Conservation (phyloP, 495 filamentous ascomycete species). For the Talaromyces trachyspermus region DNA sequence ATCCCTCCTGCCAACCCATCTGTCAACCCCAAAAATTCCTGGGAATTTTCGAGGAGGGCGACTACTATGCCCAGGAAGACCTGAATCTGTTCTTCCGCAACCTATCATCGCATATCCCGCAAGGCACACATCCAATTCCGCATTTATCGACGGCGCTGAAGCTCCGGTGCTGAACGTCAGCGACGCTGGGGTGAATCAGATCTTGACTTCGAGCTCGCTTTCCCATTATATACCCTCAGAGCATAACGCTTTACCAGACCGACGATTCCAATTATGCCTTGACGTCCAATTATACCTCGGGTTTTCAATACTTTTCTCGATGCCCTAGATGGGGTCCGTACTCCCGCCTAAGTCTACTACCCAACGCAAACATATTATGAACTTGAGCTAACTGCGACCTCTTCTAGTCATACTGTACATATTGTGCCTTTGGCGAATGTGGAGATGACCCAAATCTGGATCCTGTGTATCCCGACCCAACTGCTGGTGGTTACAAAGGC, state of each 20-base stretch:
- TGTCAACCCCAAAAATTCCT: slow-evolving; percentile 35
- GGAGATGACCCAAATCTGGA: slow-evolving; percentile 10
- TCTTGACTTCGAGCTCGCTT: slow-evolving; percentile 41
- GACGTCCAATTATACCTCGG: slow-evolving; percentile 35
- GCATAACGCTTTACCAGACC: slow-evolving; percentile 46
- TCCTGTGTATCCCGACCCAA: slow-evolving; percentile 33
- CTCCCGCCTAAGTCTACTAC: neutral
- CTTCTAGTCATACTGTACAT: slow-evolving; percentile 14
- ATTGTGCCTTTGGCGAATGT: slow-evolving; percentile 14
- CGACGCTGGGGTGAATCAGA: slow-evolving; percentile 34
- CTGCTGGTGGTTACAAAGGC: slow-evolving; percentile 35
- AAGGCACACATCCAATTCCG: slow-evolving; percentile 36
- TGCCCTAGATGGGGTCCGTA: slow-evolving; percentile 43
- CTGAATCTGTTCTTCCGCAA: slow-evolving; percentile 50
- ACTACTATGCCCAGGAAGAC: slow-evolving; percentile 46
- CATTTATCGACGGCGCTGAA: slow-evolving; percentile 33
- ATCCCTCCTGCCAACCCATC: slow-evolving; percentile 32
- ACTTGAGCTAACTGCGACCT: too few relatives aligned
- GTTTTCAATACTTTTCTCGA: slow-evolving; percentile 46
- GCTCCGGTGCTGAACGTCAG: slow-evolving; percentile 23
- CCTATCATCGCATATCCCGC: slow-evolving; percentile 32
- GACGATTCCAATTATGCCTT: slow-evolving; percentile 43
- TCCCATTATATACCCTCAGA: slow-evolving; percentile 46
- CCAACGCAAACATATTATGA: too few relatives aligned
- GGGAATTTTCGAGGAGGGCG: slow-evolving; percentile 44